A percentile compares a stretch with the other conserved stretches of the same genome.
Conservation (phyloP, 208 protist genomes). For the Strigomonas galati region DNA sequence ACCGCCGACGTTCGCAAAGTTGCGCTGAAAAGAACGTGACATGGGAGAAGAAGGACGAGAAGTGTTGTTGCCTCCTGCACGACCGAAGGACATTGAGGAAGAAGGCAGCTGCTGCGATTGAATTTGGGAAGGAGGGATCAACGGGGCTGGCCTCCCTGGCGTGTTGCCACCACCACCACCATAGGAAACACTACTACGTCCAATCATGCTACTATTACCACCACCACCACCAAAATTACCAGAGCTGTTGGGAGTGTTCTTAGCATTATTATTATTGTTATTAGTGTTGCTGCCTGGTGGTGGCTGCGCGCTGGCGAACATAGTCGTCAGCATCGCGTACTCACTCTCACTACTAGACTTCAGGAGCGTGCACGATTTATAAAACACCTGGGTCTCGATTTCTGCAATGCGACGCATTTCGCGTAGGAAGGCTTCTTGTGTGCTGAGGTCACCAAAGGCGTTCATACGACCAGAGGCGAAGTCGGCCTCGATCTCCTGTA, state of each 20-base stretch:
- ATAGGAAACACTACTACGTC: no score
- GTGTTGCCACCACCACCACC: no score
- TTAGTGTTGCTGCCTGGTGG: constrained; percentile 7
- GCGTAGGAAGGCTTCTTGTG: constrained; percentile 69
- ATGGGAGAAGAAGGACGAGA: no score
- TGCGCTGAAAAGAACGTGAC: not conserved
- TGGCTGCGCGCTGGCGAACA: constrained; percentile 56
- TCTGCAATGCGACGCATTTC: constrained; percentile 76
- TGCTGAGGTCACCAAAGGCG: constrained; percentile 63
- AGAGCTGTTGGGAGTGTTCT: not conserved
- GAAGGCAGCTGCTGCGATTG: no score
- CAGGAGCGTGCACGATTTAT: constrained; percentile 70
- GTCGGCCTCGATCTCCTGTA: constrained; percentile 78
- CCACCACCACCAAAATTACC: not conserved
- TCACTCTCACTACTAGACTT: constrained; percentile 57
- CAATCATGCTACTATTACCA: no score
- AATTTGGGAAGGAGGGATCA: no score
- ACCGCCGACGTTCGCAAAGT: no score
- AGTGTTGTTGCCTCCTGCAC: no score
- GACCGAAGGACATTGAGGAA: no score
- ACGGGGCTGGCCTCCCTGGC: no score
- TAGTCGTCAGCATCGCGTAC: constrained; percentile 57
- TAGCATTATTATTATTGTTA: not conserved
- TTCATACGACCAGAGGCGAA: constrained; percentile 84
- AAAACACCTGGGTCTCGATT: constrained; percentile 85